These are phyloP conservation scores for Kalanchoe fedtschenkoi DNA, from an alignment of 164 flowering plant genomes.

Conservation along the genomic window DNA sequence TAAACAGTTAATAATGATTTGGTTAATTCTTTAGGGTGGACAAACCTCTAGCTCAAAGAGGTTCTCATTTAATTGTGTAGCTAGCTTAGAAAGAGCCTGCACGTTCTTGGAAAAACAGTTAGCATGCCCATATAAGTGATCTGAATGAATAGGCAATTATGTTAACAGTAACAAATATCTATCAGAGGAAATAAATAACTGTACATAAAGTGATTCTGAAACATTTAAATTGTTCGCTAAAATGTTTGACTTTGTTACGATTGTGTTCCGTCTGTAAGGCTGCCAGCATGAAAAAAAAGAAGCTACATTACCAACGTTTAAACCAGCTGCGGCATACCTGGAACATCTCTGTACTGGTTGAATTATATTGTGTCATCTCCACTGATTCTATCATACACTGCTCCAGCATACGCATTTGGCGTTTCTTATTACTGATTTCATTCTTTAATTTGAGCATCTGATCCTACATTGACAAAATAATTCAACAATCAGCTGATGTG, in stretches of 20 bases:
- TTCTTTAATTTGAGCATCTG: slow-evolving; percentile 48
- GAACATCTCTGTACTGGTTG: slow-evolving; percentile 32
- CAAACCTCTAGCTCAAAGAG: slow-evolving; percentile 83
- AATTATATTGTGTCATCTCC: slow-evolving; percentile 30
- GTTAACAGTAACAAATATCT: no score
- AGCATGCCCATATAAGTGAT: neutral
- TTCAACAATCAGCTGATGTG: neutral
- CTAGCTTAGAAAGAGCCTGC: slow-evolving; percentile 61
- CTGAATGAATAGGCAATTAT: neutral
- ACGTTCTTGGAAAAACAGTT: no score
- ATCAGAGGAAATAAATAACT: no score
- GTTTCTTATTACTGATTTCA: slow-evolving; percentile 70
- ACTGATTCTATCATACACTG: slow-evolving; percentile 62
- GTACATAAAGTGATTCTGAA: no score
- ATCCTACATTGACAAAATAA: no score
- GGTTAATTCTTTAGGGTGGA: no score
- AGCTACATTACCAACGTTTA: no score
- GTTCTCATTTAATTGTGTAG: slow-evolving; percentile 62
- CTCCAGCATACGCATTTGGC: slow-evolving; percentile 58
- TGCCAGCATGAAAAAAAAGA: no score
- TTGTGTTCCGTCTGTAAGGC: no score
- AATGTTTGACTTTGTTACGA: no score
- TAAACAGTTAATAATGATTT: slow-evolving; percentile 14
- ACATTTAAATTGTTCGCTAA: no score
- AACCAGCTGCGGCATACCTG: slow-evolving; percentile 35